Base-by-base conservation (phyloP, 441 rosid genomes). In the Lepidium campestre region DNA sequence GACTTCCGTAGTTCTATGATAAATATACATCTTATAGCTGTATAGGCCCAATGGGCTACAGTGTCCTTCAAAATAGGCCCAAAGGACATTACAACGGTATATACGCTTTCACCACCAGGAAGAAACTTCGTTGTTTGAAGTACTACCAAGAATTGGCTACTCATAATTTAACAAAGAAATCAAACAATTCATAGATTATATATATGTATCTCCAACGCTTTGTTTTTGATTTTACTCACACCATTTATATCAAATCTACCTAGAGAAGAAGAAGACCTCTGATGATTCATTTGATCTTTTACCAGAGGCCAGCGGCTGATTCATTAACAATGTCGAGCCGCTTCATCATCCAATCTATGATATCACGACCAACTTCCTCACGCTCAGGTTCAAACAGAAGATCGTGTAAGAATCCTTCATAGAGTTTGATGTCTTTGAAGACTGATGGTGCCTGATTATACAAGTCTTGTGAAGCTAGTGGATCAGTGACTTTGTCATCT, bases 341-440 rank as follows among this genome's bases (percentile, higher is more conserved):
- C 77, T 76, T 93, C 85, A 83, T 85, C 91, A 93, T 89, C 98
- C 98, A 91, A 44, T 71, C 56, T 37, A 91, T 89, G 37, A 93
- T 93, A 42, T 93, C 96, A 73, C 71, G 82, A 7, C 79, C 97
- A 12, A 93, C 71, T 69, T 91, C 93, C 36, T 89, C 84, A 2
- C 79, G 86, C 74, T 93, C 98, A 0, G 93, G 98, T 80, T 93
- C 98, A 50, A 93, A 93, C 29, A 93, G 90, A 62, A 93, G 95
- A 70, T 93, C 97, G 22, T 93, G 98, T 80, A 93, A 82, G 83
- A 87, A 87, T 15, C 96, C 98, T 2, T 86, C 85, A 23, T 93
- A 93, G 15, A 93, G 92, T 76, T 81, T 91, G 32, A 93, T 89
- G 76, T 91, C 93, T 78, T 93, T 93, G 75, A 78, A 85, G 58